These are phyloP conservation scores for Leccinum truebloodii DNA, from an alignment of 768 basidiomycete genomes.

Conservation along the genomic window DNA sequence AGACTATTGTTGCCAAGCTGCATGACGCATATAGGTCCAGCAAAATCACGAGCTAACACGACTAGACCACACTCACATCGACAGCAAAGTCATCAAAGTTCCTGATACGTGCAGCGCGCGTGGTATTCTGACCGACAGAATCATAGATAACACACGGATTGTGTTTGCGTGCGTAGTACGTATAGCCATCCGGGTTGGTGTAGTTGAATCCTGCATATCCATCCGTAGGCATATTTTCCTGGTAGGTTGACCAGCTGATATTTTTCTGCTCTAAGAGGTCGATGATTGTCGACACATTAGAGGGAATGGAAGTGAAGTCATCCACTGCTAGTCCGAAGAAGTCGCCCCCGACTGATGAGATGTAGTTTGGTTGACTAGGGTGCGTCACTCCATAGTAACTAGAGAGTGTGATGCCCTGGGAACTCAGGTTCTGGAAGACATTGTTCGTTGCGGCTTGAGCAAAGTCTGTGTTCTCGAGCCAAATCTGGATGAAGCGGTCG, in stretches of 20 bases:
- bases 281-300: constrained; percentile 55
- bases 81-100: constrained; percentile 65
- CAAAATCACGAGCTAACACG: not conserved
- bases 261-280: constrained; percentile 59
- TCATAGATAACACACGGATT: constrained; percentile 54
- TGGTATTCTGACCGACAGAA: constrained; percentile 44
- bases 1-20: constrained; percentile 41
- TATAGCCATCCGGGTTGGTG: constrained; percentile 36
- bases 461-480: constrained; percentile 67
- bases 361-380: constrained; percentile 64
- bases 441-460: constrained; percentile 27
- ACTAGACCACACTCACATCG: constrained; percentile 39
- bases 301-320: constrained; percentile 31
- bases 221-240: constrained; percentile 57
- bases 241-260: constrained; percentile 62
- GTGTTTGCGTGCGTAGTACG: constrained; percentile 59
- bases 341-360: constrained; percentile 50
- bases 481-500: constrained; percentile 54
- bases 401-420: constrained; percentile 49
- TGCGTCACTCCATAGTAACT: constrained; percentile 54
- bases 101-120: constrained; percentile 46
- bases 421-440: constrained; percentile 40
- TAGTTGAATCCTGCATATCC: constrained; percentile 46
- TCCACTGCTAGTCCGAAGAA: constrained; percentile 54
- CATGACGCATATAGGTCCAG: not conserved